Evolutionary conservation across 139 green algal species (phyloP).

Genomic region (Astrephomene gubernaculifera): DNA sequence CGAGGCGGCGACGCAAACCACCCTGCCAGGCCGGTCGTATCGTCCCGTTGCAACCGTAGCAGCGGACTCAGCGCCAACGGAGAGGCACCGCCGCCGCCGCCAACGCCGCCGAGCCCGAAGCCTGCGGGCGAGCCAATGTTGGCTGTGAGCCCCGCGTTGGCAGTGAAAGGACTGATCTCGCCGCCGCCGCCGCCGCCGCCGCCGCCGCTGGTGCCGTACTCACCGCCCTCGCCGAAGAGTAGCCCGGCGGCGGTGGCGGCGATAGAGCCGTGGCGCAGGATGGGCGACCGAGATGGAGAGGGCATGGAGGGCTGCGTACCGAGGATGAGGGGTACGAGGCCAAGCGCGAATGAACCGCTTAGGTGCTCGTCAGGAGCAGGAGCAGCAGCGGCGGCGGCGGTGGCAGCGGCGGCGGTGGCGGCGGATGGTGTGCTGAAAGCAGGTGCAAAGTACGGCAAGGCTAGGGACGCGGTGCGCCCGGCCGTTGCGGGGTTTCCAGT

Average conservation of each 20-base stretch:
- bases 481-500: too few relatives aligned
- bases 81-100: not conserved
- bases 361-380: not conserved
- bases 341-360: not conserved
- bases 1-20: constrained; percentile 6
- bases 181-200: not conserved
- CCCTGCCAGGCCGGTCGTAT: not conserved
- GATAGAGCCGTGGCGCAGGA: too few relatives aligned
- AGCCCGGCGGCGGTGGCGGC: not conserved
- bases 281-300: not conserved
- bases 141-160: not conserved
- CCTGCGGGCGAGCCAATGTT: not conserved
- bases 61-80: not conserved
- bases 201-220: not conserved
- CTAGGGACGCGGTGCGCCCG: too few relatives aligned
- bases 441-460: too few relatives aligned
- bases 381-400: not conserved
- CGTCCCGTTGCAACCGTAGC: not conserved
- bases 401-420: not conserved
- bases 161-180: not conserved
- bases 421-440: too few relatives aligned
- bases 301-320: not conserved
- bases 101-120: not conserved
- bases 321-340: not conserved
- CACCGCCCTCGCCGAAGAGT: not conserved